A percentile compares a stretch with the other conserved stretches of the same genome.
phyloP scores from a whole-genome alignment of 768 basidiomycete species.

The Cystobasidium onofrii region DNA sequence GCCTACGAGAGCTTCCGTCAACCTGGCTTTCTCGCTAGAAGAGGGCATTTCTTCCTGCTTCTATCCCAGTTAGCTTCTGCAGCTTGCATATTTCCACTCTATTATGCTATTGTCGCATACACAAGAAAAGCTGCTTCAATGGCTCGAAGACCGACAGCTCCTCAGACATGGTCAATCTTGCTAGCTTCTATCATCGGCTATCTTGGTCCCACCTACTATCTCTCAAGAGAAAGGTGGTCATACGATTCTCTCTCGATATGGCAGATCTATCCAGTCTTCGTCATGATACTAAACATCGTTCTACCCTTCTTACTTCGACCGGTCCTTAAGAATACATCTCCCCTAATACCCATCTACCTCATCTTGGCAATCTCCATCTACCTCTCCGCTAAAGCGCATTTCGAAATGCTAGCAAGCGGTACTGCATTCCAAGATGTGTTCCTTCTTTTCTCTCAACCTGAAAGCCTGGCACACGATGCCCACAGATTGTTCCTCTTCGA shows the following conservation, averaged over 20 bases:
- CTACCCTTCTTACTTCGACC: conserved; percentile 15
- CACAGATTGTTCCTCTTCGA: conserved; percentile 25
- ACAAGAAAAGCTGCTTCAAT: background rate
- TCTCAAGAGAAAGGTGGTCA: background rate
- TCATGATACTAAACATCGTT: background rate
- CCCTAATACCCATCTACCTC: background rate
- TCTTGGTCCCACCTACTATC: conserved; percentile 2
- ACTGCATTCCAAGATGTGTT: conserved; percentile 24
- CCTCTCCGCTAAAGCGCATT: conserved; percentile 6
- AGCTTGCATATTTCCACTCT: conserved; percentile 7
- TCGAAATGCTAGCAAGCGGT: conserved; percentile 10
- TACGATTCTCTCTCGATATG: conserved; percentile 20
- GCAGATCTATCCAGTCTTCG: conserved; percentile 22
- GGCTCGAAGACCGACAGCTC: background rate
- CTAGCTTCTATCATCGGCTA: conserved; percentile 15
- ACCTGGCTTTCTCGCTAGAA: background rate
- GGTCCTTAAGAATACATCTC: conserved; percentile 5
- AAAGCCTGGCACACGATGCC: background rate
- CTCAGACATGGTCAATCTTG: conserved; percentile 15
- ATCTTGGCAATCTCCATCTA: background rate
- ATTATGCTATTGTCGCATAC: conserved; percentile 4
- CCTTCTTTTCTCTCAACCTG: conserved; percentile 10
- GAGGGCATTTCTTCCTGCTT: background rate
- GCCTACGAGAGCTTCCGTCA: conserved; percentile 9
- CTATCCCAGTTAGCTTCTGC: background rate